Conservation (phyloP, 2,329 filamentous ascomycete genomes). For the Colletotrichum sp. region DNA sequence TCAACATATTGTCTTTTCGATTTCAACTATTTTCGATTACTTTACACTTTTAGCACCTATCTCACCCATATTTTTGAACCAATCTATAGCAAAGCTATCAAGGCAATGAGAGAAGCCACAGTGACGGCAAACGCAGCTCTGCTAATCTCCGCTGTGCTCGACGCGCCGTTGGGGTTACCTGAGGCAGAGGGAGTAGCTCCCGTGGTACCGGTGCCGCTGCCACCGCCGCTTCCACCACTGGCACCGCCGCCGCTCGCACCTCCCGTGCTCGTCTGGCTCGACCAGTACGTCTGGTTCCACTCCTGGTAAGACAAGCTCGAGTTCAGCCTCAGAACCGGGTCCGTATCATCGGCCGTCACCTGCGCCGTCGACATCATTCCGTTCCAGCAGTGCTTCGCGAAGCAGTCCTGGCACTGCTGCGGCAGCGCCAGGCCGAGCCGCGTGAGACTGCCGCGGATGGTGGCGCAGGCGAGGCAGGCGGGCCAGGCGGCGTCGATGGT, state of each 20-base stretch:
- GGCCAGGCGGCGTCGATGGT: constrained; percentile 75
- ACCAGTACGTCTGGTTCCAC: constrained; percentile 26
- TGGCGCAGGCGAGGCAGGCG: constrained; percentile 81
- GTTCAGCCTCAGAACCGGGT: constrained; percentile 25
- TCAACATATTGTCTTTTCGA: not conserved
- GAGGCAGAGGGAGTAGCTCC: not conserved
- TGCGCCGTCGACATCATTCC: constrained; percentile 17
- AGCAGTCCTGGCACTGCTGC: constrained; percentile 27
- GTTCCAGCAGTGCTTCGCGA: constrained; percentile 30
- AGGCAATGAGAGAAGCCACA: not conserved
- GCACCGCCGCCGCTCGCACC: not conserved
- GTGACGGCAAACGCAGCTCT: not conserved
- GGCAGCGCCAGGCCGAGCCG: constrained; percentile 23
- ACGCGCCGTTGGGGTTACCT: not conserved
- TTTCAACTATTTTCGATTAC: not conserved
- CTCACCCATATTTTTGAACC: not conserved
- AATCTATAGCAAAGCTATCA: not conserved
- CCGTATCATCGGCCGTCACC: constrained; percentile 21
- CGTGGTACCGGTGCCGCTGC: not conserved
- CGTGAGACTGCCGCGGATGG: constrained; percentile 72
- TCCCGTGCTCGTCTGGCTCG: not conserved
- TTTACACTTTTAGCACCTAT: not conserved
- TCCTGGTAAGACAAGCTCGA: constrained; percentile 23
- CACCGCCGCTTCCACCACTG: not conserved
- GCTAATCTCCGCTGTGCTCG: not conserved